Evolutionary conservation across 352 stramenopile genomes (phyloP).

Genomic region (Pythium oligandrum): DNA sequence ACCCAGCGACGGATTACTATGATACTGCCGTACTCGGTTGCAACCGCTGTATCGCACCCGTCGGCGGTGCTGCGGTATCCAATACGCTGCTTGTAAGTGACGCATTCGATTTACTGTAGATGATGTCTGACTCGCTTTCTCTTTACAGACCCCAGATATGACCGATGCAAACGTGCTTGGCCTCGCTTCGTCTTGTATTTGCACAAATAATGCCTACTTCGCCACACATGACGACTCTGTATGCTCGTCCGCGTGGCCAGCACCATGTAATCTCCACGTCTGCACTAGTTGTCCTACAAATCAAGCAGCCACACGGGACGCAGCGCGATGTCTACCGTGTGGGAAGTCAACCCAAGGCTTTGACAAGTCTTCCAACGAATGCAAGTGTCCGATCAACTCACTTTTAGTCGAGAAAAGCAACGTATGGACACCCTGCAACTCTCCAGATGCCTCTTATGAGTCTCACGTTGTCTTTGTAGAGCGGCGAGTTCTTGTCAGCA

Average conservation of each 20-base stretch:
- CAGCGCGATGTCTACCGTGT: conserved; percentile 44
- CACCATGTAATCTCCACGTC: conserved; percentile 39
- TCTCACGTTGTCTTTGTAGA: conserved; percentile 23
- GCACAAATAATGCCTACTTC: conserved; percentile 24
- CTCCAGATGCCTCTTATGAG: neutral
- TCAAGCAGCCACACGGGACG: conserved; percentile 39
- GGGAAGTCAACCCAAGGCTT: conserved; percentile 56
- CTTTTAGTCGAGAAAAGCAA: conserved; percentile 49
- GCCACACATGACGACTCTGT: conserved; percentile 20
- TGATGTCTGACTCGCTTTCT: neutral
- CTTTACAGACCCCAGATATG: conserved; percentile 29
- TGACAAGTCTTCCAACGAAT: conserved; percentile 29
- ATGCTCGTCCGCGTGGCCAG: conserved; percentile 61
- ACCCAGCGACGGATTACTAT: conserved; percentile 42
- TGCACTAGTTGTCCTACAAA: conserved; percentile 34
- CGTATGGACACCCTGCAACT: conserved; percentile 15
- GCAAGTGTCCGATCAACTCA: conserved; percentile 33
- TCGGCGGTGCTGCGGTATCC: conserved; percentile 24
- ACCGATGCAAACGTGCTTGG: conserved; percentile 17
- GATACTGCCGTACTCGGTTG: conserved; percentile 50
- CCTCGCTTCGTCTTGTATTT: conserved; percentile 34
- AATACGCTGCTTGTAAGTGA: conserved; percentile 33
- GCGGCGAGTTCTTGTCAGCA: conserved; percentile 33
- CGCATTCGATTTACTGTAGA: conserved; percentile 5
- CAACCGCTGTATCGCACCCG: conserved; percentile 35